Conservation (phyloP, 2,329 filamentous ascomycete species). For the Pseudogymnoascus sp. region DNA sequence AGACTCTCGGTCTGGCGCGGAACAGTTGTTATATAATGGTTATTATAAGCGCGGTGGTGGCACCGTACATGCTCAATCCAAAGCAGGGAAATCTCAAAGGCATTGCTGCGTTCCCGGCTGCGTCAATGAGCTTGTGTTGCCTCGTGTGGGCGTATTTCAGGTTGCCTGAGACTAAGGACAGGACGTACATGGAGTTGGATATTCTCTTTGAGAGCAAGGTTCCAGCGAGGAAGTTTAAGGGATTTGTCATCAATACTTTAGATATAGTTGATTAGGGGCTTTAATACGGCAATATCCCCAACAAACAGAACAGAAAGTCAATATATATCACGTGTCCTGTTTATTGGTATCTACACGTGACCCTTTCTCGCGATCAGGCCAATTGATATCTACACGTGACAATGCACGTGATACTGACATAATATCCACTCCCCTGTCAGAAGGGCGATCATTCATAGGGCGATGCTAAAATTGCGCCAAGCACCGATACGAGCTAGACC, state of each 20-base stretch:
- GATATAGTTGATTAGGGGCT: neutral
- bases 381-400: too few relatives aligned
- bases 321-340: too few relatives aligned
- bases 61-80: constrained; percentile 57
- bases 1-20: constrained; percentile 35
- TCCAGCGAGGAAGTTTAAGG: constrained; percentile 14
- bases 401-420: too few relatives aligned
- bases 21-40: constrained; percentile 49
- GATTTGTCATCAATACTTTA: constrained; percentile 1
- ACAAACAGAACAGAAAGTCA: too few relatives aligned
- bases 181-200: constrained; percentile 21
- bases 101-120: constrained; percentile 10
- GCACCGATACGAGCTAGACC: neutral
- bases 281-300: too few relatives aligned
- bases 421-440: neutral
- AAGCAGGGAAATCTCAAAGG: constrained; percentile 8
- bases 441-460: neutral
- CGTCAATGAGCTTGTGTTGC: neutral
- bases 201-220: constrained; percentile 17
- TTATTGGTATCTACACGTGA: too few relatives aligned
- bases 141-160: constrained; percentile 13
- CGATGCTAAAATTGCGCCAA: neutral
- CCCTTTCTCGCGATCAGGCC: too few relatives aligned
- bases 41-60: constrained; percentile 40
- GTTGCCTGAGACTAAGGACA: constrained; percentile 29